Evolutionary conservation across 495 filamentous ascomycete genomes (phyloP), one percentile per base, ranked within the genome.

Genomic region (Neurospora pannonica): DNA sequence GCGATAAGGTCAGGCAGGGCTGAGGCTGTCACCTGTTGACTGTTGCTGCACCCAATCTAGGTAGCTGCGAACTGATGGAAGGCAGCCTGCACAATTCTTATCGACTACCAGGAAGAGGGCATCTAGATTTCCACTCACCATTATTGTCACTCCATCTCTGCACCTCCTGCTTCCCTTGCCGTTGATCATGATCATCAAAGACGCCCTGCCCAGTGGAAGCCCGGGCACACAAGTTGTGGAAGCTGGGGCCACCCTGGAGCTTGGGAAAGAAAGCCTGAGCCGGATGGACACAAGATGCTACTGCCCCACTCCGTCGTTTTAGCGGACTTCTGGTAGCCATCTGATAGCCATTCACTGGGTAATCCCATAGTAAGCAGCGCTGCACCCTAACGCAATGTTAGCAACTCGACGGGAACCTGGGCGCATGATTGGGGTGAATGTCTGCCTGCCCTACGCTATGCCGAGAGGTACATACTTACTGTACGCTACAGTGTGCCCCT

Each of bases 181-280:
- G 54, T 67, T 67, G 28, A 67, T 67, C 54, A 62, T 62, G 54
- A 62, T 62, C 24, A 62, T 62, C 13, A 62, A 28, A 60, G 9
- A 48, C 11, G 11, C 10, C 24, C 21, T 34, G 28, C 31, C 28
- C 28, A 19, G 11, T 60, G 48, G 46, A 24, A 48, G 46, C 10
- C n/a, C 11, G 13, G 24, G 13, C 48, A 31, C 21, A 60, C 54
- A 34, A 9, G 43, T 72, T 37, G 24, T 72, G 46, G 31, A 72
- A 46, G 43, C n/a, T 15, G 38, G 48, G 42, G 72, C 36, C 38
- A 31, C 43, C 62, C 75, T 73, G 34, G 54, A 48, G 10, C 73
- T 76, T 73, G 70, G 70, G 72, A 71, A 76, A 42, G 75, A 71
- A 76, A 24, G 70, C 71, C 72, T 76, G 69, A 74, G 46, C 71